Conservation (phyloP, 805 yeast genomes). For the Ogataea chonburiensis region DNA sequence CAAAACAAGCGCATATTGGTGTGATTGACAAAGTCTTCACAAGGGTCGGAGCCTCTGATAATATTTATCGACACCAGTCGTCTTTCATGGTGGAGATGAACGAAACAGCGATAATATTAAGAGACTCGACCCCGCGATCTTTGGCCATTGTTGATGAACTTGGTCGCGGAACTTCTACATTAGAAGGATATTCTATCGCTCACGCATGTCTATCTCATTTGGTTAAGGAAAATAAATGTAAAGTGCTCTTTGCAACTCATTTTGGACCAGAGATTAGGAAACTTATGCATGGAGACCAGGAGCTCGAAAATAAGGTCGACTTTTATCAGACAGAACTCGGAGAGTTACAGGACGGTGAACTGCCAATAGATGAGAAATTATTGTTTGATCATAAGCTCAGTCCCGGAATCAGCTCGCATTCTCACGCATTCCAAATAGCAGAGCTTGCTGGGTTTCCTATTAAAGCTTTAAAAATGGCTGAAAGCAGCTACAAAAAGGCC, state of each 20-base stretch:
- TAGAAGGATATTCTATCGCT: conserved; percentile 84
- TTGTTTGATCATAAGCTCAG: conserved; percentile 55
- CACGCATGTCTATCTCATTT: conserved; percentile 67
- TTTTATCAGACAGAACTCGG: conserved; percentile 30
- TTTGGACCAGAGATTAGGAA: conserved; percentile 57
- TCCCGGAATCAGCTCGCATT: conserved; percentile 68
- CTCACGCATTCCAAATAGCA: conserved; percentile 79
- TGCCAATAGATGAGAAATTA: conserved; percentile 33
- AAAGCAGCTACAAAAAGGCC: conserved; percentile 28
- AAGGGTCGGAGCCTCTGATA: conserved; percentile 83
- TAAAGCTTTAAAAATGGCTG: conserved; percentile 55
- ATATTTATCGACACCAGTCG: conserved; percentile 72
- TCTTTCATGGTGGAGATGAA: conserved; percentile 94
- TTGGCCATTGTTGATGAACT: conserved; percentile 83
- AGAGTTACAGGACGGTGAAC: conserved; percentile 15
- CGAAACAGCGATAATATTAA: conserved; percentile 71
- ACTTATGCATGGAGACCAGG: conserved; percentile 36
- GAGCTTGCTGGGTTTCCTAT: conserved; percentile 75
- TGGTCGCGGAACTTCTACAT: conserved; percentile 85
- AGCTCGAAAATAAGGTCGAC: conserved; percentile 23
- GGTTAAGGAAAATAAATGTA: conserved; percentile 52
- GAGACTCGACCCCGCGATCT: conserved; percentile 63
- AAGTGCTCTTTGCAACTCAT: conserved; percentile 89
- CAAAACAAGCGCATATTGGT: conserved; percentile 60
- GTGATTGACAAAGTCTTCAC: conserved; percentile 77